Evolutionary conservation across 2,329 filamentous ascomycete species (phyloP), one percentile per base, ranked within the genome.

Genomic region (Fusarium newnesense): DNA sequence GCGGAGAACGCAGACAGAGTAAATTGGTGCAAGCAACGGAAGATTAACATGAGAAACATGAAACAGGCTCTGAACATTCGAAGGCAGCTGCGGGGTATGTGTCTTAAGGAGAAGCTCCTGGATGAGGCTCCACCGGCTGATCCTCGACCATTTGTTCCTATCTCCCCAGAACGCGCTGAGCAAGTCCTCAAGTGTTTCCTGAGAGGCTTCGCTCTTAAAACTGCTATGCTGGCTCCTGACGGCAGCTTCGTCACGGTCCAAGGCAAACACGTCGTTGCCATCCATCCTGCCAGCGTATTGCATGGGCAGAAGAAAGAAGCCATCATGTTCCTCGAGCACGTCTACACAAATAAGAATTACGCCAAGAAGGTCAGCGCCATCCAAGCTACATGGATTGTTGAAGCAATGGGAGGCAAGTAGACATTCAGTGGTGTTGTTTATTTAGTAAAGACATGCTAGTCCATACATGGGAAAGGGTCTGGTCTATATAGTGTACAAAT

Each of bases 271-370:
- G 82, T 86, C 4, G 88, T 92, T 15, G 85, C 87, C 0, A 87
- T 92, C 24, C 90, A 92, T 74, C 90, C 90, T 0, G 86, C 88
- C 0, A 92, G 90, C 72, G 88, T 90, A 1, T 74, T 92, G 53
- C 88, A 91, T 70, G 89, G 90, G 0, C 85, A 87, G 75, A 91
- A 91, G 80, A 87, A 85, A 76, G 90, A 91, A 80, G 90, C 89
- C 8, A 91, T 92, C 77, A 90, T 92, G 89, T 92, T 91, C 69
- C 78, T 92, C 15, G 90, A 92, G 72, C 88, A 92, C 72, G 89
- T 92, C 0, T 92, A 88, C 74, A 92, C 90, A 2, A 87, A 87
- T 60, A 91, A 90, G 81, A 92, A 89, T 75, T 92, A 92, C 67
- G 90, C 88, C 0, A 91, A 91, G 79, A 91, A 90, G 79, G 90